Base-by-base conservation (phyloP, 371 early-diverging fungal genomes). In the Haplosporangium sp. region DNA sequence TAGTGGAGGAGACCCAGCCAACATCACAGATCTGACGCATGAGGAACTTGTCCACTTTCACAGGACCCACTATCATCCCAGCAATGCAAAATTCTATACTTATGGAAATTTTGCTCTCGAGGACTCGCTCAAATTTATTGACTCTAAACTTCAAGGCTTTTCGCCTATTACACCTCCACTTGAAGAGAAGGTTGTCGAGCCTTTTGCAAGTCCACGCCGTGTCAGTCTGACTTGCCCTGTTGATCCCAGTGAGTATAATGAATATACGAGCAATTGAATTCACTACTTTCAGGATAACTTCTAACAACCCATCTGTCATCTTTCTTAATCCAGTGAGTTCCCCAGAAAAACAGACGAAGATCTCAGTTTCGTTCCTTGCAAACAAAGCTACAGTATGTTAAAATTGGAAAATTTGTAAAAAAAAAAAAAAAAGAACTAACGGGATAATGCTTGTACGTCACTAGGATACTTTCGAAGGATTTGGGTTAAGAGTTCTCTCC, bases 1-100 rank as follows among this genome's bases (percentile, higher is more conserved):
- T 71, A 95, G 95, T 76, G 98, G 98, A 56, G 98, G 98, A 47
- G 96, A 98, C 69, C 98, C 98, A 8, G 84, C 85, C n/a, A 72
- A 84, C 62, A 97, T 98, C 66, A 92, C 97, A 0, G 92, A 96
- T 60, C 86, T 98, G 74, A 94, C 96, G 3, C 91, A 96, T 81
- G 89, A 93, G 57, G 88, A 93, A 68, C 86, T 98, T 17, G 85
- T 92, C 13, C 87, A 89, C 20, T 98, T 97, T 85, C 97, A 97
- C 72, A 86, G 86, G 39, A 85, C 84, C 2, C 90, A 95, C 70
- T 98, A 98, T 74, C 96, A 95, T 67, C 98, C 98, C 13, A 92
- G 92, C 77, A 97, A 97, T 78, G 93, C 96, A 7, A 90, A 90
- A 27, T 92, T 96, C 73, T 96, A 91, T 74, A 94, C 97, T 5